Base-by-base conservation (phyloP, 139 green algal species). In the Ettlia oleoabundans region DNA sequence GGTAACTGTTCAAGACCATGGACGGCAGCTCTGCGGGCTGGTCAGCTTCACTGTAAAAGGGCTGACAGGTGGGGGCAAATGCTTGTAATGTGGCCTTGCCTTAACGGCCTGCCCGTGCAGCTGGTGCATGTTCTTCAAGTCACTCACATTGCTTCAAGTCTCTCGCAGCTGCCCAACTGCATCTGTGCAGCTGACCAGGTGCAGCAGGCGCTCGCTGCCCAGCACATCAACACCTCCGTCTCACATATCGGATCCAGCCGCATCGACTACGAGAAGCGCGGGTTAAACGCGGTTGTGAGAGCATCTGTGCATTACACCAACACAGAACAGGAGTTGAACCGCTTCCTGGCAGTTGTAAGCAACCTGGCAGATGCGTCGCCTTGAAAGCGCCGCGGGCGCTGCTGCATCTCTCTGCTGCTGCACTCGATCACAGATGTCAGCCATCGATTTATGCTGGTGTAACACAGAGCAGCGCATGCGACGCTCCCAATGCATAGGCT, bases 281-380 rank as follows among this genome's bases (percentile, higher is more conserved):
- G 84, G 5, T 28, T 96, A 32, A 1, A 76, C 3, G 70, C 73
- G 6, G 85, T 93, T 6, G 74, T 95, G 32, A 71, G 92, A 26
- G 90, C 90, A 4, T 91, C 84, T 9, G 87, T 95, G 43, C 89
- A 93, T 61, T 93, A 91, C 72, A 95, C 92, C 82, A 96, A 95
- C 75, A 89, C 65, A 7, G 81, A 89, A 28, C 38, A 62, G 9
- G 91, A 95, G 67, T 24, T 94, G 3, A 41, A 91, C 10, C 32
- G 21, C 26, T 68, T 94, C 2, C 43, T 89, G 9, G 42, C 24
- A 6, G 88, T 83, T 19, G 64, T 92, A 61, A n/a, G n/a, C n/a
- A n/a, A n/a, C n/a, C n/a, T n/a, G n/a, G n/a, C n/a, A n/a, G n/a
- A n/a, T n/a, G n/a, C n/a, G n/a, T n/a, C n/a, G n/a, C n/a, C n/a